Percentiles rank a stretch among this genome's conserved stretches.
Conservation (phyloP, 495 filamentous ascomycete species). For the Lasiosphaeris hirsuta region DNA sequence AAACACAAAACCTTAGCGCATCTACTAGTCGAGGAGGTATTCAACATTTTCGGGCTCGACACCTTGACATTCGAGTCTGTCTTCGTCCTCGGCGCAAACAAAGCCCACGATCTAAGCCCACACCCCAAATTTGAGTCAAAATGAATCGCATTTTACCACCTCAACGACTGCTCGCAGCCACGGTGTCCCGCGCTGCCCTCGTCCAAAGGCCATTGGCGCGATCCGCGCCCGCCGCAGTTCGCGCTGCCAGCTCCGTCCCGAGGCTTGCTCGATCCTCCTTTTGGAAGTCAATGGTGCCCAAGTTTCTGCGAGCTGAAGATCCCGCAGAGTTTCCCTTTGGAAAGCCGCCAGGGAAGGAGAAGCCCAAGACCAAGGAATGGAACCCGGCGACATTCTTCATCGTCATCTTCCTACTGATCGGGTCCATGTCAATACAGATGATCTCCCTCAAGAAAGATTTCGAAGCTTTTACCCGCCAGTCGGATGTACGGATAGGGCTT, state of each 20-base stretch:
- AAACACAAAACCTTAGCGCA: too few relatives aligned
- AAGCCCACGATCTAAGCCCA: too few relatives aligned
- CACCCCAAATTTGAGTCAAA: background rate
- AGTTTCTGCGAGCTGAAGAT: constrained; percentile 35
- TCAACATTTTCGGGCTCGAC: too few relatives aligned
- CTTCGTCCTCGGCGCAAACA: too few relatives aligned
- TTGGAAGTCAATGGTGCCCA: constrained; percentile 66
- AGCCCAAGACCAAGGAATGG: constrained; percentile 64
- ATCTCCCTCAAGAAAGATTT: constrained; percentile 76
- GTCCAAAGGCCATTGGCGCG: background rate
- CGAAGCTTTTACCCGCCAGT: constrained; percentile 63
- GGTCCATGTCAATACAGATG: constrained; percentile 90
- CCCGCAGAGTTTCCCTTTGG: background rate
- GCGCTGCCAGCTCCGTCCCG: constrained; percentile 38
- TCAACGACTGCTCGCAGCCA: background rate
- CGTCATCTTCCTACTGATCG: constrained; percentile 83
- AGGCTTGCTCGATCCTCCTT: constrained; percentile 62
- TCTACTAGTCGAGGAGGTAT: too few relatives aligned
- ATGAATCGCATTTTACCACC: constrained; percentile 15
- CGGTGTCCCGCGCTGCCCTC: background rate
- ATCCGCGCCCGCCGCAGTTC: background rate
- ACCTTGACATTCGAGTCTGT: too few relatives aligned
- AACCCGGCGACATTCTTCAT: constrained; percentile 95
- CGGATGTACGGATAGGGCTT: constrained; percentile 73
- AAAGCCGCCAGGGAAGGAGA: constrained; percentile 17